Evolutionary conservation across 768 basidiomycete species (phyloP), one percentile per base, ranked within the genome.

Genomic region (Candolleomyces efflorescens): DNA sequence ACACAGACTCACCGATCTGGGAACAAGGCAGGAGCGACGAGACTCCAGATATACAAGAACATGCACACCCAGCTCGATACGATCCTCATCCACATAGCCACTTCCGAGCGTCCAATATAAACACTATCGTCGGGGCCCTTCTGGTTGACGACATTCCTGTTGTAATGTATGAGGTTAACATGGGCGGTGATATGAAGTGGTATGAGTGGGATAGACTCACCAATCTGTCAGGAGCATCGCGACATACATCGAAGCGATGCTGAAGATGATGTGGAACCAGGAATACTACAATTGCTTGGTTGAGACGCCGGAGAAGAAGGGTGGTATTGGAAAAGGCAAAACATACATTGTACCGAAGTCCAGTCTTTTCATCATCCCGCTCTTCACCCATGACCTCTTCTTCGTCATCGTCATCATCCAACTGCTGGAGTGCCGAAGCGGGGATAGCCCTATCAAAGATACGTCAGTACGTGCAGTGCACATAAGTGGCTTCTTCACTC

Each of bases 61-160:
- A 93, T 87, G 70, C 93, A 98, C 23, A 96, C 81, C 96, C 96
- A 99, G 62, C 91, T 91, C 27, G 92, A 94, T 47, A 98, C 90
- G 32, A 98, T 83, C 3, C 97, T 80, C 92, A 98, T 98, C 97
- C 97, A 99, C 96, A 99, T 98, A 3, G 97, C 94, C 9, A 90
- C 88, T 69, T 94, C 92, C 4, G 93, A 95, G 38, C 94, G 86
- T 17, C 97, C 97, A 49, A 98, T 98, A 70, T 93, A 92, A 39
- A 98, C 87, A 55, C 83, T 78, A n/a, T 84, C n/a, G n/a, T n/a
- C n/a, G n/a, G n/a, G n/a, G n/a, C 78, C 70, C 7, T 76, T 77
- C 62, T 82, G 84, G 57, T 83, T 84, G 22, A 90, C 83, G 45
- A 91, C 78, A 62, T 92, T 92, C 89, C 90, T 91, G 41, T 43